Percentiles rank a stretch among this genome's conserved stretches.
phyloP scores from a whole-genome alignment of 192 early-diverging fungal genomes.

The Kickxella alabastrina region DNA sequence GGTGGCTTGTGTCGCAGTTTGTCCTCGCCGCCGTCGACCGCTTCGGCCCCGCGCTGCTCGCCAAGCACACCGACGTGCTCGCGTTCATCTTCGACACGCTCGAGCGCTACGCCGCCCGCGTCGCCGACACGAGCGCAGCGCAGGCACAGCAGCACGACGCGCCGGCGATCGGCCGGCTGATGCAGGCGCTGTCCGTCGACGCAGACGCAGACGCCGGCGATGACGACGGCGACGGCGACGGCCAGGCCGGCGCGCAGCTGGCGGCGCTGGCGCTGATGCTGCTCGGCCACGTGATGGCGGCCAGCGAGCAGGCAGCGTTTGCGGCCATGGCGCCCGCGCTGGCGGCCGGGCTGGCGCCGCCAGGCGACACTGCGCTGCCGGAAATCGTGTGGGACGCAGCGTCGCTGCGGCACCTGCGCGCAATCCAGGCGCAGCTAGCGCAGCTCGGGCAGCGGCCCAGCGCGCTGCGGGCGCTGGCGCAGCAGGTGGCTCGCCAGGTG shows the following conservation, averaged over 20 bases:
- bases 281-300: constrained; percentile 59
- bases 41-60: constrained; percentile 70
- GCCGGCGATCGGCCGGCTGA: constrained; percentile 12
- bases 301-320: constrained; percentile 39
- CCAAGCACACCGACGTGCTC: constrained; percentile 72
- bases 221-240: constrained; percentile 32
- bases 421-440: constrained; percentile 12
- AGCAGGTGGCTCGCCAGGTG: constrained; percentile 17
- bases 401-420: constrained; percentile 25
- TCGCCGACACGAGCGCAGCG: not conserved
- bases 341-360: not conserved
- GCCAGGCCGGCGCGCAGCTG: constrained; percentile 59
- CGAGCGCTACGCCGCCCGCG: constrained; percentile 30
- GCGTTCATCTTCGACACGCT: constrained; percentile 63
- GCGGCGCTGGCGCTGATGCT: constrained; percentile 59
- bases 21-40: constrained; percentile 60
- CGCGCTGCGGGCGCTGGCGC: constrained; percentile 2
- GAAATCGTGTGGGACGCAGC: constrained; percentile 5
- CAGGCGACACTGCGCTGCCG: constrained; percentile 3
- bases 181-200: constrained; percentile 9
- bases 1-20: constrained; percentile 47
- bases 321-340: constrained; percentile 3
- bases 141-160: constrained; percentile 18
- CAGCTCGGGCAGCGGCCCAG: constrained; percentile 1
- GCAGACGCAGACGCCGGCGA: constrained; percentile 8